phyloP scores from a whole-genome alignment of 1,284 basidiomycete species.

The Vanrija sp. region DNA sequence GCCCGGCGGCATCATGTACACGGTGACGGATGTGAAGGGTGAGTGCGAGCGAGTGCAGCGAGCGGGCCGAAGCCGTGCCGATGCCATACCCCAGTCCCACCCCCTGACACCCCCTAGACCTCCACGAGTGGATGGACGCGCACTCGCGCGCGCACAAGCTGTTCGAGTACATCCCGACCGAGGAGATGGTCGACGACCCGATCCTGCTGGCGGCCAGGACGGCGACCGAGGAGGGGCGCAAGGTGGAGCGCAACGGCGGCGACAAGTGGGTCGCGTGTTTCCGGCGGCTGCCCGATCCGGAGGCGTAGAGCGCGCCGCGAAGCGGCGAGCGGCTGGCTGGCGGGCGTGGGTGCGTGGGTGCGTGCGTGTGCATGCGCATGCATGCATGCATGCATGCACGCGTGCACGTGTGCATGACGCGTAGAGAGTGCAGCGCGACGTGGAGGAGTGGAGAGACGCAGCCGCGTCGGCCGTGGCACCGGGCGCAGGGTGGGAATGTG shows the following conservation, averaged over 20 bases:
- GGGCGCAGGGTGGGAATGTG: too few species aligned
- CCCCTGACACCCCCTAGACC: constrained; percentile 52
- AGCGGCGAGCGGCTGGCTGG: neutral
- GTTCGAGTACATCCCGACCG: constrained; percentile 74
- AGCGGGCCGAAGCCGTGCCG: neutral
- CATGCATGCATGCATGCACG: too few species aligned
- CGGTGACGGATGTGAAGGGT: constrained; percentile 88
- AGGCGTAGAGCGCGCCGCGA: constrained; percentile 6
- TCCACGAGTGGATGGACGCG: constrained; percentile 92
- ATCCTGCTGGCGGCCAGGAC: constrained; percentile 75
- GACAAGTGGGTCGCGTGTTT: constrained; percentile 62
- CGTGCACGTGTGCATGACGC: too few species aligned
- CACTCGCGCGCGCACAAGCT: constrained; percentile 83
- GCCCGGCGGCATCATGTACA: constrained; percentile 91
- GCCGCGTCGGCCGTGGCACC: too few species aligned
- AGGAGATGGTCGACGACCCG: constrained; percentile 59
- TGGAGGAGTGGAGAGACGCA: neutral
- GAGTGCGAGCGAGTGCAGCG: constrained; percentile 4
- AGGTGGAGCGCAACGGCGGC: constrained; percentile 87
- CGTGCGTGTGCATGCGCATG: neutral
- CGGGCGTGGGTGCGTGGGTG: neutral
- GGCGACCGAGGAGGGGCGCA: constrained; percentile 93
- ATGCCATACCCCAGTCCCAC: too few species aligned
- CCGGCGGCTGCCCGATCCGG: constrained; percentile 29
- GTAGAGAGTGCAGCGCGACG: too few species aligned